Percentiles rank a stretch among this genome's conserved stretches.
phyloP scores from a whole-genome alignment of 768 basidiomycete genomes.

The Amanita brunnescens region DNA sequence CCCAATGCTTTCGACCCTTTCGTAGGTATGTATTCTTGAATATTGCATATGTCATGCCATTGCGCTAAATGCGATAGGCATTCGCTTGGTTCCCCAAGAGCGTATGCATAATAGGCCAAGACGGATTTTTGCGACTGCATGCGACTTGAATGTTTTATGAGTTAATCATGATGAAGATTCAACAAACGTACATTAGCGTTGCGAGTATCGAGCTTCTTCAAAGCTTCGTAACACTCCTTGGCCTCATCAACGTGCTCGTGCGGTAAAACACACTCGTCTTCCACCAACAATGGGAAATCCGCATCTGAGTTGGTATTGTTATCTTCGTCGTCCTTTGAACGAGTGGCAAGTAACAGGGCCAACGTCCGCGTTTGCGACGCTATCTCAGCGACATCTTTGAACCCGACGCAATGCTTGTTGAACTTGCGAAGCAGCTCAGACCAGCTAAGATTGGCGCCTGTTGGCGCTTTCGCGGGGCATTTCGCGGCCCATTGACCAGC shows the following conservation, averaged over 20 bases:
- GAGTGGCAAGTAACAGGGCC: slow-evolving; percentile 43
- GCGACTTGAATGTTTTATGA: slow-evolving; percentile 10
- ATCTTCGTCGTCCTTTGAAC: slow-evolving; percentile 46
- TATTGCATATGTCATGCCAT: slow-evolving; percentile 45
- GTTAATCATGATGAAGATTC: neutral
- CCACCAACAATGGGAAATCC: slow-evolving; percentile 34
- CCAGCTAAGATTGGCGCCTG: slow-evolving; percentile 54
- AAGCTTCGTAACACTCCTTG: slow-evolving; percentile 38
- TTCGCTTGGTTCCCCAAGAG: slow-evolving; percentile 53
- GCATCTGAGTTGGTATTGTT: slow-evolving; percentile 18
- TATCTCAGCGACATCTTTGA: slow-evolving; percentile 51
- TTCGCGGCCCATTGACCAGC: slow-evolving; percentile 65
- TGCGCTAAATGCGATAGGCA: slow-evolving; percentile 52
- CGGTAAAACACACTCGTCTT: slow-evolving; percentile 47
- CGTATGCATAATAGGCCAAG: slow-evolving; percentile 76
- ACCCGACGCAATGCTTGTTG: slow-evolving; percentile 71
- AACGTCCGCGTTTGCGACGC: slow-evolving; percentile 61
- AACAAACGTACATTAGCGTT: slow-evolving; percentile 48
- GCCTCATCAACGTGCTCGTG: slow-evolving; percentile 55
- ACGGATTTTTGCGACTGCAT: slow-evolving; percentile 56
- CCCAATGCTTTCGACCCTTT: slow-evolving; percentile 13
- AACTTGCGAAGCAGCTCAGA: slow-evolving; percentile 77
- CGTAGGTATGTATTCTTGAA: slow-evolving; percentile 43
- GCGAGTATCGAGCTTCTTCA: slow-evolving; percentile 41
- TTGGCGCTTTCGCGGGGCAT: slow-evolving; percentile 51